phyloP scores from a whole-genome alignment of 2,329 filamentous ascomycete genomes.

The Coniochaeta prunicola region DNA sequence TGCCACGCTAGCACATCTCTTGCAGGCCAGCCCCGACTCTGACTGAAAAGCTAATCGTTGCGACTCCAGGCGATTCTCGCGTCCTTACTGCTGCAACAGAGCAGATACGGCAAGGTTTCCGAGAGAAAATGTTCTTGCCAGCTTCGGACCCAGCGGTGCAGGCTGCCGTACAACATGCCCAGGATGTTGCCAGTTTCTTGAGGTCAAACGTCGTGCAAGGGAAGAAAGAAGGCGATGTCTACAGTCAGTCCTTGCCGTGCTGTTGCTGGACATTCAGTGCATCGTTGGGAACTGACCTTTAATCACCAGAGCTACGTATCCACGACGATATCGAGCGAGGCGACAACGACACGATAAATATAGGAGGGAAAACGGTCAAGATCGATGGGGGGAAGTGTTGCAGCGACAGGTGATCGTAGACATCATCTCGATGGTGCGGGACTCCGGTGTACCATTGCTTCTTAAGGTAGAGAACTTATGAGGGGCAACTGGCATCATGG shows the following conservation, averaged over 20 bases:
- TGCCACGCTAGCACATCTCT: background rate
- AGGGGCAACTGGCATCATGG: background rate
- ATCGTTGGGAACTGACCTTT: too few species aligned
- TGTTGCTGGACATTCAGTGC: conserved; percentile 1
- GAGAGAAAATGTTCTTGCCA: conserved; percentile 53
- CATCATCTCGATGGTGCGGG: background rate
- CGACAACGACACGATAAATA: conserved; percentile 86
- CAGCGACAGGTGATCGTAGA: background rate
- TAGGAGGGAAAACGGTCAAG: conserved; percentile 34
- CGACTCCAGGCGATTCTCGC: conserved; percentile 57
- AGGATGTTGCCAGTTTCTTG: conserved; percentile 75
- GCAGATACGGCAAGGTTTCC: conserved; percentile 70
- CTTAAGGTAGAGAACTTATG: background rate
- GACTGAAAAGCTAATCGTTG: background rate
- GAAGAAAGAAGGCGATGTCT: conserved; percentile 22
- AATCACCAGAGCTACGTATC: conserved; percentile 65
- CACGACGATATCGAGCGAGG: conserved; percentile 87
- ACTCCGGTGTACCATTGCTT: background rate
- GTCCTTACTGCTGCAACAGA: conserved; percentile 63
- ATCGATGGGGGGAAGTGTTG: conserved; percentile 23
- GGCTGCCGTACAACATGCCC: conserved; percentile 67
- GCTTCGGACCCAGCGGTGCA: conserved; percentile 50
- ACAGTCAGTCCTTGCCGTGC: conserved; percentile 11
- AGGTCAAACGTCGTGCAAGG: conserved; percentile 87
- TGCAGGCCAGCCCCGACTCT: background rate